Conservation (phyloP, 2,329 filamentous ascomycete genomes). For the Neopestalotiopsis sp. region DNA sequence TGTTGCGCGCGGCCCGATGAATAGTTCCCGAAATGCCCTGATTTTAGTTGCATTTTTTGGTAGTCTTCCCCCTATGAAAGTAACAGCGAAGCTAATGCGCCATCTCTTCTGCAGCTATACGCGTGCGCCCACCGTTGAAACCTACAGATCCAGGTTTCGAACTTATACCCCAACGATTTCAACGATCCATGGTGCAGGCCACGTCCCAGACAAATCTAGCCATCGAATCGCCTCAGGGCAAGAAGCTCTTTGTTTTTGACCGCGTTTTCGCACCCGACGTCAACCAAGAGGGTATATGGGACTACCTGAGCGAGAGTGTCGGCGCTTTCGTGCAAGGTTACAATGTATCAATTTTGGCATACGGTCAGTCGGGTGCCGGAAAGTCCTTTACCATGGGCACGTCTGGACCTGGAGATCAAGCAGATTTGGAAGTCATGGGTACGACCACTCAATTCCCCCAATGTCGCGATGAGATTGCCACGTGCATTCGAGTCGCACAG, state of each 20-base stretch:
- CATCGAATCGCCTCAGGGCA: slow-evolving; percentile 89
- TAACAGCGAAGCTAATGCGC: slow-evolving; percentile 10
- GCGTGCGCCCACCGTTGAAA: slow-evolving; percentile 85
- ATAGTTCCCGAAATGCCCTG: neutral
- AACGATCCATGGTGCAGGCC: slow-evolving; percentile 89
- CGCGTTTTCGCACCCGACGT: slow-evolving; percentile 87
- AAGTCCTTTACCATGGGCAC: slow-evolving; percentile 99
- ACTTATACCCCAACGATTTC: slow-evolving; percentile 93
- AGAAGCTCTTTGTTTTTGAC: slow-evolving; percentile 96
- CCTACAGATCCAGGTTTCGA: slow-evolving; percentile 90
- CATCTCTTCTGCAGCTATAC: slow-evolving; percentile 69
- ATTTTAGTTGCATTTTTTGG: neutral
- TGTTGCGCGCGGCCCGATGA: slow-evolving; percentile 45
- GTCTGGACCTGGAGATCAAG: slow-evolving; percentile 81
- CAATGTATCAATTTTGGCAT: slow-evolving; percentile 96
- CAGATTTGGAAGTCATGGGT: slow-evolving; percentile 78
- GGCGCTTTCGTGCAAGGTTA: slow-evolving; percentile 92
- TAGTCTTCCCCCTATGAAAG: neutral
- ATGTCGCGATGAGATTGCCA: neutral
- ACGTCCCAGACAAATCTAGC: slow-evolving; percentile 83
- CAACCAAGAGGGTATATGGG: slow-evolving; percentile 89
- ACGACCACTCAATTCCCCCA: slow-evolving; percentile 42
- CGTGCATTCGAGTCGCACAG: neutral
- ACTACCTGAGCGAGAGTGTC: slow-evolving; percentile 91
- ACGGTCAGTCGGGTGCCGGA: slow-evolving; percentile 95